A percentile compares a stretch with the other conserved stretches of the same genome.
These are phyloP conservation scores for Suillus subluteus DNA, from an alignment of 768 basidiomycete species.

Conservation along the genomic window DNA sequence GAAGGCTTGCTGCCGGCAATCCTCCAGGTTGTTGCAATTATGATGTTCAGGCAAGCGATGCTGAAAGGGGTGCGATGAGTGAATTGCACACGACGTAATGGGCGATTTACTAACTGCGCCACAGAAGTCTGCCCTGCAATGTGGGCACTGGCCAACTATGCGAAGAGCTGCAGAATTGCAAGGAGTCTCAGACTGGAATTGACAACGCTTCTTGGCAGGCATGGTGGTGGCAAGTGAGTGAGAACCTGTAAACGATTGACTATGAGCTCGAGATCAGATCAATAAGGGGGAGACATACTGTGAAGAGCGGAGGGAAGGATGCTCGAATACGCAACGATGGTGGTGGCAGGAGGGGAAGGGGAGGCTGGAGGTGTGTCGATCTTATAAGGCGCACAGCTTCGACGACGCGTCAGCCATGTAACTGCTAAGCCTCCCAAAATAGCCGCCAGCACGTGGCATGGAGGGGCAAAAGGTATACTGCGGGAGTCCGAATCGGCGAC, in stretches of 20 bases:
- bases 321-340: neutral
- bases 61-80: slow-evolving; percentile 40
- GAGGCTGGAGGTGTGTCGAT: slow-evolving; percentile 7
- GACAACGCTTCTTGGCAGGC: slow-evolving; percentile 89
- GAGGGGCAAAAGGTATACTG: neutral
- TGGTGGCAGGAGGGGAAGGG: slow-evolving; percentile 7
- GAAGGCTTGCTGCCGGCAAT: slow-evolving; percentile 87
- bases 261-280: neutral
- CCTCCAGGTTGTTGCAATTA: slow-evolving; percentile 79
- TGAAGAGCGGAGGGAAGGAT: slow-evolving; percentile 2
- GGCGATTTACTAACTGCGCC: slow-evolving; percentile 55
- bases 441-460: slow-evolving; percentile 4
- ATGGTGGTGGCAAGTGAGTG: slow-evolving; percentile 40
- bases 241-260: slow-evolving; percentile 12
- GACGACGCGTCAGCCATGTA: slow-evolving; percentile 35
- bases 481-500: slow-evolving; percentile 5
- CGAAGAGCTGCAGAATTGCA: slow-evolving; percentile 83
- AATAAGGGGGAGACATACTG: neutral
- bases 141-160: slow-evolving; percentile 84
- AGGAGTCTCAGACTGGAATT: slow-evolving; percentile 52
- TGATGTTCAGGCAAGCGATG: slow-evolving; percentile 92
- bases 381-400: slow-evolving; percentile 35
- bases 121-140: slow-evolving; percentile 80
- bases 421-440: slow-evolving; percentile 10
- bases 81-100: slow-evolving; percentile 14